Percentiles rank a stretch among this genome's conserved stretches.
Conservation (phyloP, 495 filamentous ascomycete genomes). For the Oleoguttula mirabilis region DNA sequence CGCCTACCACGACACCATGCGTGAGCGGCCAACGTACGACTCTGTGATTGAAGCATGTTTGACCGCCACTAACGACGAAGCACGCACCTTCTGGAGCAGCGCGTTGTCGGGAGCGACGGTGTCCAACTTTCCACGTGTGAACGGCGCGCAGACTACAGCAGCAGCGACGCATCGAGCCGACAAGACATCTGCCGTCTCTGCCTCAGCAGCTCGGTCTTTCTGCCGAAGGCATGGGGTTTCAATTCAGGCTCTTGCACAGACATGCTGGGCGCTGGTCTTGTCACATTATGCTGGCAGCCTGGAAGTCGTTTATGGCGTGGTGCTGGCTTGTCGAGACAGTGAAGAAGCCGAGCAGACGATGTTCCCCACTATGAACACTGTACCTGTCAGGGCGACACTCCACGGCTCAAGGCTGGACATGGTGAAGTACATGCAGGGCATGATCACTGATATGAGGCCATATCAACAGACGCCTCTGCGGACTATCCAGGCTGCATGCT, state of each 20-base stretch:
- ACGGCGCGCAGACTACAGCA: not conserved
- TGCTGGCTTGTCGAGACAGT: slow-evolving; percentile 56
- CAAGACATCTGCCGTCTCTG: not conserved
- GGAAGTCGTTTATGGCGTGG: slow-evolving; percentile 59
- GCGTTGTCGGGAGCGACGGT: slow-evolving; percentile 39
- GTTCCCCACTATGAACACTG: slow-evolving; percentile 72
- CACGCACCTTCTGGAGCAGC: slow-evolving; percentile 47
- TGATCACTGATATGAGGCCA: slow-evolving; percentile 37
- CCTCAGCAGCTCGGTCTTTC: slow-evolving; percentile 34
- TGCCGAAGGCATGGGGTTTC: slow-evolving; percentile 47
- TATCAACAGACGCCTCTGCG: slow-evolving; percentile 59
- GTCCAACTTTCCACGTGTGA: slow-evolving; percentile 23
- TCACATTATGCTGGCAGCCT: slow-evolving; percentile 42
- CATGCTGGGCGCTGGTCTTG: slow-evolving; percentile 52
- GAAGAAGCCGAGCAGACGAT: slow-evolving; percentile 46
- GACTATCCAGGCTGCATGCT: slow-evolving; percentile 35
- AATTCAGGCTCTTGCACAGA: slow-evolving; percentile 52
- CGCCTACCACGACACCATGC: slow-evolving; percentile 40
- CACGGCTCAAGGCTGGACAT: slow-evolving; percentile 50
- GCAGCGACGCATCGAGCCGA: not conserved
- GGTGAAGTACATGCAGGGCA: slow-evolving; percentile 50
- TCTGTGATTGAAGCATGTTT: slow-evolving; percentile 36
- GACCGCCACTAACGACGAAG: slow-evolving; percentile 30
- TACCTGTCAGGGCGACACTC: slow-evolving; percentile 49
- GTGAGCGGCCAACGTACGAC: slow-evolving; percentile 35